Percentiles rank a stretch among this genome's conserved stretches.
Evolutionary conservation across 805 yeast genomes (phyloP).

Genomic region (Starmerella apicola): DNA sequence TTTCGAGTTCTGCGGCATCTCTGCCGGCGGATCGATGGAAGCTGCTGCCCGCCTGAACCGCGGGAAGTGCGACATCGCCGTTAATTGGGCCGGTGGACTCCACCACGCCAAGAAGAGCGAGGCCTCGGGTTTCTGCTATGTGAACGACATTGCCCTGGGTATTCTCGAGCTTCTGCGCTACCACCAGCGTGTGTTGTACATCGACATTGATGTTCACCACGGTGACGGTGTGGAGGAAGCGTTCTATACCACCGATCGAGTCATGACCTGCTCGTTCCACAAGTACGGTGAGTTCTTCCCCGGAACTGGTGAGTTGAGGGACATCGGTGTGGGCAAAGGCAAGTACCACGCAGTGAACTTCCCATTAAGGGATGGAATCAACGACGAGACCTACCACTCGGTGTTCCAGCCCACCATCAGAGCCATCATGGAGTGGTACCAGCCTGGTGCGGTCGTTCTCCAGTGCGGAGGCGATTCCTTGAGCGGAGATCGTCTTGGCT

Average conservation of each 20-base stretch:
- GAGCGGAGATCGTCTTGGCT: conserved; percentile 86
- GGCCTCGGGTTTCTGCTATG: conserved; percentile 91
- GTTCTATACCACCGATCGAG: conserved; percentile 85
- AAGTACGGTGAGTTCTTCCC: conserved; percentile 96
- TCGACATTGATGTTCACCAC: conserved; percentile 91
- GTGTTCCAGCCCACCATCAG: conserved; percentile 51
- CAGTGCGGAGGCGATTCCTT: conserved; percentile 97
- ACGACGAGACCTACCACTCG: conserved; percentile 83
- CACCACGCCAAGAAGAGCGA: conserved; percentile 94
- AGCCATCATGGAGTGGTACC: conserved; percentile 81
- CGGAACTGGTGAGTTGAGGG: conserved; percentile 89
- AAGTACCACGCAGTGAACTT: conserved; percentile 79
- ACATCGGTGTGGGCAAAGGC: conserved; percentile 79
- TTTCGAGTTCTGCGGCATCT: conserved; percentile 76
- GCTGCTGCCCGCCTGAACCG: conserved; percentile 77
- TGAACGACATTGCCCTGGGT: conserved; percentile 85
- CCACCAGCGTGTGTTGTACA: conserved; percentile 84
- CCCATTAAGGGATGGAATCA: conserved; percentile 90
- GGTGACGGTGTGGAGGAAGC: conserved; percentile 99
- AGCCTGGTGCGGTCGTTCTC: conserved; percentile 85
- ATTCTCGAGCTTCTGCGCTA: conserved; percentile 73
- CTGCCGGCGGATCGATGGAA: conserved; percentile 81
- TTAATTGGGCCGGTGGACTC: conserved; percentile 92
- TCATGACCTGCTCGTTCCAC: conserved; percentile 93
- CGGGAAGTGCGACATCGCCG: conserved; percentile 85